phyloP scores from a whole-genome alignment of 2,329 filamentous ascomycete genomes.

The Esteya vermicola region DNA sequence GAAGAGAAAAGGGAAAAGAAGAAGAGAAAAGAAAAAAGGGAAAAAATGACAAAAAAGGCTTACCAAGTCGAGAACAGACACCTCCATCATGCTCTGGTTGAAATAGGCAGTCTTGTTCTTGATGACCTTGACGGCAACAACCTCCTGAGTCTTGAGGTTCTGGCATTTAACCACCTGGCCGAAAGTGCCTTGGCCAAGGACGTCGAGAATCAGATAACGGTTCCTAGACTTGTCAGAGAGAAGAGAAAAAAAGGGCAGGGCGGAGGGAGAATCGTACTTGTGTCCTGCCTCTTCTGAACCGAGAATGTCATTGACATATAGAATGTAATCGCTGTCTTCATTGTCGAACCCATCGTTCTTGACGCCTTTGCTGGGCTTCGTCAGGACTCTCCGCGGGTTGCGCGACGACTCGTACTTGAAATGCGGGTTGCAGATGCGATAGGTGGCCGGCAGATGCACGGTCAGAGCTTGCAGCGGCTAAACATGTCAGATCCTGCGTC shows the following conservation, averaged over 20 bases:
- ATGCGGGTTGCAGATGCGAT: constrained; percentile 92
- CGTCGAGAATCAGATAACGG: constrained; percentile 91
- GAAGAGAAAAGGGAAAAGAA: not conserved
- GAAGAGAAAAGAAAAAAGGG: not conserved
- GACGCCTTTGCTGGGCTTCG: constrained; percentile 93
- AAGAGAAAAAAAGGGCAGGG: not conserved
- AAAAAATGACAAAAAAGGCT: constrained; percentile 13
- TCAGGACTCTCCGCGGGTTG: constrained; percentile 88
- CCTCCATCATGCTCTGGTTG: constrained; percentile 99
- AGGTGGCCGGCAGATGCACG: constrained; percentile 82
- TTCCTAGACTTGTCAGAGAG: constrained; percentile 40
- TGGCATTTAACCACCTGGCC: constrained; percentile 98
- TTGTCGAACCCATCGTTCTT: constrained; percentile 99
- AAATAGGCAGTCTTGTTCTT: constrained; percentile 99
- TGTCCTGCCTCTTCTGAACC: constrained; percentile 96
- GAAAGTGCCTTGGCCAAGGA: constrained; percentile 93
- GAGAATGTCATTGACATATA: constrained; percentile 97
- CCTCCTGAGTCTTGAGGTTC: constrained; percentile 94
- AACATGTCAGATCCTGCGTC: not conserved
- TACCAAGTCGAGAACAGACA: constrained; percentile 90
- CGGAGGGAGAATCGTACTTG: constrained; percentile 46
- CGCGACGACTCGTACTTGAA: constrained; percentile 99
- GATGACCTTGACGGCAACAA: constrained; percentile 97
- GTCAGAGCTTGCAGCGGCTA: constrained; percentile 92
- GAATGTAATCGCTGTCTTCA: constrained; percentile 96